phyloP scores from a whole-genome alignment of 495 filamentous ascomycete species.

The Hypoxylon fragiforme region DNA sequence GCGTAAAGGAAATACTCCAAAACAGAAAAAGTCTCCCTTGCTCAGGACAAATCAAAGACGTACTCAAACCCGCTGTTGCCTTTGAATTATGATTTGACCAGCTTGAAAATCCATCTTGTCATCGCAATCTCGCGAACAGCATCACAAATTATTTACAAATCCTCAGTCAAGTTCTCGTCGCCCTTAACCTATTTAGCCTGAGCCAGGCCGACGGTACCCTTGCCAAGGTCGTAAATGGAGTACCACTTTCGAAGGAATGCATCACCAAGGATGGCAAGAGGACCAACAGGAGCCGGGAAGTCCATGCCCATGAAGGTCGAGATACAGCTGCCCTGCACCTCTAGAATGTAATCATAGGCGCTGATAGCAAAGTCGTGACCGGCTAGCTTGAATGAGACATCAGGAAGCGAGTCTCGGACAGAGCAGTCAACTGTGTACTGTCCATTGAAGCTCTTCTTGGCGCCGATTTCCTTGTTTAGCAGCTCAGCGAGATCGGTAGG shows the following conservation, averaged over 20 bases:
- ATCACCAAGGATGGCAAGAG: constrained; percentile 94
- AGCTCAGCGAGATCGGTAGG: constrained; percentile 93
- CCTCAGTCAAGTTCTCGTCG: constrained; percentile 2
- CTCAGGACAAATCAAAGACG: constrained; percentile 7
- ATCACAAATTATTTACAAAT: constrained; percentile 13
- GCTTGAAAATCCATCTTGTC: constrained; percentile 14
- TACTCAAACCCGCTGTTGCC: constrained; percentile 22
- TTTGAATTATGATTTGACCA: constrained; percentile 24
- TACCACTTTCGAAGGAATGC: constrained; percentile 97
- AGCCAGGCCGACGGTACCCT: constrained; percentile 83
- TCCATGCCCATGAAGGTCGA: constrained; percentile 98
- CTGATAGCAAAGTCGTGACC: constrained; percentile 91
- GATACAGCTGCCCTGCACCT: constrained; percentile 94
- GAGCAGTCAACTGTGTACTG: constrained; percentile 93
- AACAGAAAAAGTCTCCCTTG: constrained; percentile 3
- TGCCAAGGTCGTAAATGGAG: constrained; percentile 91
- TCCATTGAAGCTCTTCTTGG: constrained; percentile 93
- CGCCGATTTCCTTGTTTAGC: constrained; percentile 95
- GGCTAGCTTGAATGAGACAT: constrained; percentile 82
- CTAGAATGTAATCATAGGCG: constrained; percentile 92
- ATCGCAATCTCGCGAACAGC: constrained; percentile 16
- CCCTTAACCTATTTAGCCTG: constrained; percentile 63
- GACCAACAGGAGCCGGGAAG: constrained; percentile 87
- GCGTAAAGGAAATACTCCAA: constrained; percentile 25
- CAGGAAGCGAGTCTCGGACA: constrained; percentile 78